Base-by-base conservation (phyloP, 169 alveolate species). In the Cryptosporidium sp. region DNA sequence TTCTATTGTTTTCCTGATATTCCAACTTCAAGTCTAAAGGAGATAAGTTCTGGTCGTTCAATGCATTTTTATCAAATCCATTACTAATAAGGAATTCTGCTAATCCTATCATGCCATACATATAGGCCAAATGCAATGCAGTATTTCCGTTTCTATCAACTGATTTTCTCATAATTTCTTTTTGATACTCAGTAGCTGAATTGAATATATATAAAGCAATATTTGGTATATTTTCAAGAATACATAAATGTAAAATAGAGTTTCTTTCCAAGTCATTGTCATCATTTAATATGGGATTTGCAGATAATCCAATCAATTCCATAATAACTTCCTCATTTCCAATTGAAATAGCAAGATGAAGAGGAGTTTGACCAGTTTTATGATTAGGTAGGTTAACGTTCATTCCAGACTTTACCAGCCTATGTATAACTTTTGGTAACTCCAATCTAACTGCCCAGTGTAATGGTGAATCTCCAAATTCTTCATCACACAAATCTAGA, bases 361-460 rank as follows among this genome's bases (percentile, higher is more conserved):
- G 68, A 26, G 89, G 89, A 16, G 89, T 62, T 23, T 62, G 67
- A 0, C 74, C 74, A 31, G 67, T 43, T 18, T 80, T 26, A 18
- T 43, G 69, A 62, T 65, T 80, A 18, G 31, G 33, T 4, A 45
- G 33, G 26, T 80, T 80, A 35, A 80, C 67, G 6, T 59, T 23
- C 68, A 65, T 43, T 43, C 89, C 89, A 31, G 37, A 62, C 26
- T 80, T 80, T 33, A 80, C 89, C 23, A 80, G 29, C 43, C 89
- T 59, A 48, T 80, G 75, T 8, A 80, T 51, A 29, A 80, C 89
- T 6, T 61, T 37, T 31, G 89, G 89, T 41, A 80, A 23, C 41
- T 41, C 89, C 12, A 80, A 37, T 48, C 51, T 80, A 16, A 65
- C 89, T 26, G 80, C 74, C 89, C 89, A 80, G 35, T 80, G 89